Percentiles rank a stretch among this genome's conserved stretches.
Conservation (phyloP, 2,329 filamentous ascomycete genomes). For the Didymella keratinophila region DNA sequence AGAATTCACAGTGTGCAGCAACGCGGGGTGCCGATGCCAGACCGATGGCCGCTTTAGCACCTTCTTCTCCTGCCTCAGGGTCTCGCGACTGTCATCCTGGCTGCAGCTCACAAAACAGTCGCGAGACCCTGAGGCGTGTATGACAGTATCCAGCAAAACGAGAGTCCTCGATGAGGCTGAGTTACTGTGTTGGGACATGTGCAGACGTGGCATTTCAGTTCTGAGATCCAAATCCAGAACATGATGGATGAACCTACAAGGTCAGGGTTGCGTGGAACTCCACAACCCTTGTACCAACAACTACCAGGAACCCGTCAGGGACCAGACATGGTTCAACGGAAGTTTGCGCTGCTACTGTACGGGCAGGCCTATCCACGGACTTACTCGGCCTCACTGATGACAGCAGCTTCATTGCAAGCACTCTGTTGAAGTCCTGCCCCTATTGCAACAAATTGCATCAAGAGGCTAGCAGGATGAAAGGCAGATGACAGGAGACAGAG, state of each 20-base stretch:
- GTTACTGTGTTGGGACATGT: not conserved
- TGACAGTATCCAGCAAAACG: not conserved
- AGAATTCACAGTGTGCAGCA: not conserved
- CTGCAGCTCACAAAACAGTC: not conserved
- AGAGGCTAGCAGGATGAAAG: not conserved
- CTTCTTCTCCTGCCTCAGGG: not conserved
- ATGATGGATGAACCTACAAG: constrained; percentile 5
- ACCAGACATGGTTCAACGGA: constrained; percentile 11
- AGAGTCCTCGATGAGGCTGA: constrained; percentile 4
- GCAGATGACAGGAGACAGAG: not conserved
- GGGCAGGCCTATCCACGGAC: constrained; percentile 11
- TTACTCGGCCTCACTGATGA: constrained; percentile 17
- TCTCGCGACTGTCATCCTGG: not conserved
- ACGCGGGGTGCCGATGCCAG: constrained; percentile 6
- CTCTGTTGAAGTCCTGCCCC: constrained; percentile 3
- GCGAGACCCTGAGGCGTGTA: not conserved
- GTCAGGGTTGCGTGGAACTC: constrained; percentile 4
- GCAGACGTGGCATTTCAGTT: not conserved
- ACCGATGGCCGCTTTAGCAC: not conserved
- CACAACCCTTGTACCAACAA: constrained; percentile 3
- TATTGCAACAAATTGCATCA: constrained; percentile 2
- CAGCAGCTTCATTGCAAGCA: constrained; percentile 15
- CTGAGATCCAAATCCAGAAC: not conserved
- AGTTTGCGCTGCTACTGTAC: constrained; percentile 6
- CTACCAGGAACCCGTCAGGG: constrained; percentile 2